A percentile compares a stretch with the other conserved stretches of the same genome.
These are phyloP conservation scores for Blastobotrys arbuscula DNA, from an alignment of 1,139 yeast genomes.

Conservation along the genomic window DNA sequence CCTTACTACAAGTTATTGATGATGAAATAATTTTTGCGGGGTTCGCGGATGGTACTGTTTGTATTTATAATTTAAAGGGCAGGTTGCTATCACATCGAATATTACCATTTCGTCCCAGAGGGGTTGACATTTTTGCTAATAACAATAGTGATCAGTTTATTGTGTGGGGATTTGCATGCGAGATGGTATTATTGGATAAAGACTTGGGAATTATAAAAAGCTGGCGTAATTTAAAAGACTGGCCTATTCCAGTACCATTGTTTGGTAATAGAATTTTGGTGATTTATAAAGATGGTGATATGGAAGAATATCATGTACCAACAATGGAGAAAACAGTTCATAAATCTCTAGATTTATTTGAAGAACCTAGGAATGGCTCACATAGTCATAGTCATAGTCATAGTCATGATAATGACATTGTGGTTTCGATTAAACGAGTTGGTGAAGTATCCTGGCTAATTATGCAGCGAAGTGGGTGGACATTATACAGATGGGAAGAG, in stretches of 20 bases:
- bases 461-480: slow-evolving; percentile 24
- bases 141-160: slow-evolving; percentile 13
- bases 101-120: slow-evolving; percentile 18
- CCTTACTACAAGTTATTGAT: slow-evolving; percentile 5
- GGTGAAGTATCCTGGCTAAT: slow-evolving; percentile 22
- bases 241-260: slow-evolving; percentile 24
- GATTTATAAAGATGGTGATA: slow-evolving; percentile 18
- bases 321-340: slow-evolving; percentile 3
- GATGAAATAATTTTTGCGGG: slow-evolving; percentile 14
- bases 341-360: slow-evolving; percentile 2
- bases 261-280: slow-evolving; percentile 21
- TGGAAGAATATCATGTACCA: slow-evolving; percentile 9
- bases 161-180: slow-evolving; percentile 24
- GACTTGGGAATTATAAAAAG: slow-evolving; percentile 15
- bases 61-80: slow-evolving; percentile 18
- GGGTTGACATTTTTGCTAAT: slow-evolving; percentile 15
- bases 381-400: slow-evolving; percentile 11
- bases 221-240: slow-evolving; percentile 20
- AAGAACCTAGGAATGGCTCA: slow-evolving; percentile 1
- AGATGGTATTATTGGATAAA: slow-evolving; percentile 20
- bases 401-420: slow-evolving; percentile 16
- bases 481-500: slow-evolving; percentile 23
- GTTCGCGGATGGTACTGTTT: slow-evolving; percentile 14
- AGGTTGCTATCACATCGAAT: slow-evolving; percentile 12
- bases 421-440: slow-evolving; percentile 18